These are phyloP conservation scores for Basidiobolus heterosporus DNA, from an alignment of 371 early-diverging fungal species.

Conservation along the genomic window DNA sequence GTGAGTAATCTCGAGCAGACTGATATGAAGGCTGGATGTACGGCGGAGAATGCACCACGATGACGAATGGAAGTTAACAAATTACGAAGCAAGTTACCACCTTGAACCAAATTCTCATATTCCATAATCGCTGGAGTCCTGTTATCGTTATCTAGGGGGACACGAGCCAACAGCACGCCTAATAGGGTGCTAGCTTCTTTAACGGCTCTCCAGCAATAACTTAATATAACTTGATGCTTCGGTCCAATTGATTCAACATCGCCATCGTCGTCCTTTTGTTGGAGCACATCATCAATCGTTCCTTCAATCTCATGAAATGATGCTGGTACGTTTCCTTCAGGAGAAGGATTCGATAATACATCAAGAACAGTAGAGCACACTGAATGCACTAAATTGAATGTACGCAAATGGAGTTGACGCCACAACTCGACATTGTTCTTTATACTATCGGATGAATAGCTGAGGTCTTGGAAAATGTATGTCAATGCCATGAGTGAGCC, in stretches of 20 bases:
- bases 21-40: constrained; percentile 56
- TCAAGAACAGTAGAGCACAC: constrained; percentile 19
- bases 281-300: constrained; percentile 38
- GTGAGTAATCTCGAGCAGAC: constrained; percentile 47
- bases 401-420: constrained; percentile 22
- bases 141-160: not conserved
- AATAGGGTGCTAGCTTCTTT: constrained; percentile 49
- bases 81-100: constrained; percentile 22
- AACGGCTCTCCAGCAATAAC: constrained; percentile 83
- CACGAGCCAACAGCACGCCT: not conserved
- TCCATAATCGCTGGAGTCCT: not conserved
- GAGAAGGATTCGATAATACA: constrained; percentile 56
- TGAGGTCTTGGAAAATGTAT: constrained; percentile 37
- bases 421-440: constrained; percentile 17
- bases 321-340: constrained; percentile 67
- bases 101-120: not conserved
- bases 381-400: constrained; percentile 23
- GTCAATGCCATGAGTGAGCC: constrained; percentile 55
- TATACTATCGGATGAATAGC: constrained; percentile 19
- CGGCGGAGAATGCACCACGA: constrained; percentile 81
- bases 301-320: constrained; percentile 53
- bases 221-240: constrained; percentile 69
- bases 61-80: constrained; percentile 68
- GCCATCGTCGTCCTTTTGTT: constrained; percentile 11
- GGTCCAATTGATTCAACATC: constrained; percentile 19